Evolutionary conservation across 768 basidiomycete species (phyloP).

Genomic region (Coprinellus micaceus): DNA sequence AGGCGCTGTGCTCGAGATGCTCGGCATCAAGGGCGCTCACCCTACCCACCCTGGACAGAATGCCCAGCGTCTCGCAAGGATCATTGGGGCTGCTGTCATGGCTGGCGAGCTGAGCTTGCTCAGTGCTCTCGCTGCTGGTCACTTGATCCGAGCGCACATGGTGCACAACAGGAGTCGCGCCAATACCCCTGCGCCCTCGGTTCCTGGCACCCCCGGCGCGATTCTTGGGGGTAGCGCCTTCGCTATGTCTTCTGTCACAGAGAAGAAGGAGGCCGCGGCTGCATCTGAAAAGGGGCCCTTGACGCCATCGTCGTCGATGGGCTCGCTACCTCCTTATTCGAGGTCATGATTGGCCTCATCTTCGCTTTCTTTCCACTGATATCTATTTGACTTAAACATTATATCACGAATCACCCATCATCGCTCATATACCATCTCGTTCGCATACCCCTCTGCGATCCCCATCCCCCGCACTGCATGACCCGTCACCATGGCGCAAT

Average conservation of each 20-base stretch:
- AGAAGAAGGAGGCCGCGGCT: conserved; percentile 4
- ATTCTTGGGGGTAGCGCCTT: conserved; percentile 9
- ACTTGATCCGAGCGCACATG: conserved; percentile 90
- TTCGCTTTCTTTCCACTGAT: background rate
- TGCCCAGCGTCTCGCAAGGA: conserved; percentile 81
- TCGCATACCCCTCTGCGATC: background rate
- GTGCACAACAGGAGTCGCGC: conserved; percentile 85
- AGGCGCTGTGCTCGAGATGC: conserved; percentile 86
- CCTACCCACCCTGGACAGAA: conserved; percentile 83
- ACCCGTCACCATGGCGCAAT: no score
- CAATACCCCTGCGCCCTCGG: conserved; percentile 68
- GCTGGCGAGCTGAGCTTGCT: conserved; percentile 93
- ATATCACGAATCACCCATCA: background rate
- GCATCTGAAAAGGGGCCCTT: conserved; percentile 12
- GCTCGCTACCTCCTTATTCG: conserved; percentile 43
- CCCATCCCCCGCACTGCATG: no score
- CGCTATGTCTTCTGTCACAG: conserved; percentile 4
- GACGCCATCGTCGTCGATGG: conserved; percentile 34
- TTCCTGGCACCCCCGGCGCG: conserved; percentile 56
- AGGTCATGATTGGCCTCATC: background rate
- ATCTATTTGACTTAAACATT: background rate
- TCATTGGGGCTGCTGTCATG: conserved; percentile 93
- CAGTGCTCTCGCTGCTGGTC: conserved; percentile 90
- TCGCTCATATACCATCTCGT: background rate
- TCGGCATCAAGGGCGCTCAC: conserved; percentile 90